These are phyloP conservation scores for Piper betle DNA, from an alignment of 164 flowering plant species.

Conservation along the genomic window DNA sequence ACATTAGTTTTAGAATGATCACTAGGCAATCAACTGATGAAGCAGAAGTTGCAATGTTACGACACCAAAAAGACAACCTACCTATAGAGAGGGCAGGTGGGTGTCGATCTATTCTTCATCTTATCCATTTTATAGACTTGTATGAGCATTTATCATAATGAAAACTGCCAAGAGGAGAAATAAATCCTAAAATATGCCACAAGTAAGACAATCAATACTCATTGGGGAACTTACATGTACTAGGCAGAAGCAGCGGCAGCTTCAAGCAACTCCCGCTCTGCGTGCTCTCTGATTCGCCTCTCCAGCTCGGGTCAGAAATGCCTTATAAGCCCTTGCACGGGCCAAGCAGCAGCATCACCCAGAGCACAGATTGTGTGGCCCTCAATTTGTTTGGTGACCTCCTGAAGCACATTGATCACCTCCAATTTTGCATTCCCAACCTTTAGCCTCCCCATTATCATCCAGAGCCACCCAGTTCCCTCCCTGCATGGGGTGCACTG, in stretches of 20 bases:
- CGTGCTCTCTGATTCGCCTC: conserved; percentile 83
- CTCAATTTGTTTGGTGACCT: conserved; percentile 95
- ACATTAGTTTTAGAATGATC: too few species aligned
- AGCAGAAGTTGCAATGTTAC: too few species aligned
- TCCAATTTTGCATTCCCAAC: conserved; percentile 90
- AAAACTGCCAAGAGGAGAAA: not conserved
- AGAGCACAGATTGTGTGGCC: conserved; percentile 96
- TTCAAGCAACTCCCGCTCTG: conserved; percentile 68
- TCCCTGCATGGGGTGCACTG: conserved; percentile 99
- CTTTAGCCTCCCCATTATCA: conserved; percentile 96
- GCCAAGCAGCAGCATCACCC: conserved; percentile 99
- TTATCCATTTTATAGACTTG: too few species aligned
- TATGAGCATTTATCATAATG: too few species aligned
- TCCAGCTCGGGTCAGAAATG: conserved; percentile 95
- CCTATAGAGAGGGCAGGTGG: too few species aligned
- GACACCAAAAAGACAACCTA: too few species aligned
- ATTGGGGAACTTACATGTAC: not conserved
- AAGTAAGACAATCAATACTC: not conserved
- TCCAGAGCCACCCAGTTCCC: conserved; percentile 98
- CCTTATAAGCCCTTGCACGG: conserved; percentile 94
- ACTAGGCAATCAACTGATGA: too few species aligned
- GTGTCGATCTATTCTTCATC: too few species aligned
- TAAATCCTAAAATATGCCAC: too few species aligned
- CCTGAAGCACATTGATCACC: conserved; percentile 98
- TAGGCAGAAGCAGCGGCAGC: conserved; percentile 39